Base-by-base conservation (phyloP, 2,329 filamentous ascomycete genomes). In the Lojkania enalia region DNA sequence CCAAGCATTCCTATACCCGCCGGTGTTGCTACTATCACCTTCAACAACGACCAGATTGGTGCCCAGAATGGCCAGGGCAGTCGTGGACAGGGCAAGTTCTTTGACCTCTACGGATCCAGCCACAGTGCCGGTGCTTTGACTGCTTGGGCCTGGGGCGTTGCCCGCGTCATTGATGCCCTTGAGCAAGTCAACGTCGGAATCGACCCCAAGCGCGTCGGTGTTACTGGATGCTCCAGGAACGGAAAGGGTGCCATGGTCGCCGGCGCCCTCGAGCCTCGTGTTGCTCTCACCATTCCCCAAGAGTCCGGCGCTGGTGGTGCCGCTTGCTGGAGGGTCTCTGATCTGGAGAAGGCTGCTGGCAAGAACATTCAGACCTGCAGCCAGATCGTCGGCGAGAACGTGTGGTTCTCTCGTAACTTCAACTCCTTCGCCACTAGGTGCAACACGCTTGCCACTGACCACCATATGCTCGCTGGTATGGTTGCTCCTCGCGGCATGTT, bases 171-270 rank as follows among this genome's bases (percentile, higher is more conserved):
- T 38, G 81, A 85, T 60, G 79, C 74, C 13, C 71, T 85, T 27
- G 80, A 83, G 70, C 63, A 55, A 6, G 74, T 72, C 16, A 71
- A 74, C 1, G 71, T 71, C 29, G 55, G 60, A 11, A 82, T 85
- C 60, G 61, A 71, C 46, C 51, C 67, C 18, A 63, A 60, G 47
- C 61, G 60, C 18, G 42, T 71, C 16, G 82, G 79, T 36, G 80
- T 84, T 2, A 84, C 81, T 12, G 82, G 82, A 4, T 85, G 82
- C 72, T 84, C 80, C 41, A 77, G 82, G 30, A 83, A 84, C 66
- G 82, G 81, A 44, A 85, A 85, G 69, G 82, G 82, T 11, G 81
- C 82, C 20, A 76, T 85, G 50, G 71, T 84, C n/a, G 78, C 77
- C 3, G 81, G 80, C 13, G 81, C 82, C 2, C 71, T 84, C 16